These are phyloP conservation scores for Podaxis sp. DNA, from an alignment of 768 basidiomycete genomes.

Conservation along the genomic window DNA sequence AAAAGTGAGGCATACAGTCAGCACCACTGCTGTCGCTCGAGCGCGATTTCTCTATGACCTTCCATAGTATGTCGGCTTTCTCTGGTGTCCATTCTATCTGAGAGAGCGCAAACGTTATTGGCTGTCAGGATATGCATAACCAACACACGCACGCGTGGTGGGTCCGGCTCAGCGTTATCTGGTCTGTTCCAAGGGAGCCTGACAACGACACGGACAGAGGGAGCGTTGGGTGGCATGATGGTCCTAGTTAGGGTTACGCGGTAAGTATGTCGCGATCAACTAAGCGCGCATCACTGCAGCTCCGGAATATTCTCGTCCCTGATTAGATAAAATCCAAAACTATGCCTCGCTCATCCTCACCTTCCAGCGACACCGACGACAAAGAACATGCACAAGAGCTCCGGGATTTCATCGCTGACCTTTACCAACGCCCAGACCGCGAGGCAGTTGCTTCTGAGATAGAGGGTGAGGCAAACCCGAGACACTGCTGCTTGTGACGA, in stretches of 20 bases:
- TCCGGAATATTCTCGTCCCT: background rate
- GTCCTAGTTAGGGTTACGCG: constrained; percentile 3
- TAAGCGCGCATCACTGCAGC: background rate
- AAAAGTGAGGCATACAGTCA: constrained; percentile 60
- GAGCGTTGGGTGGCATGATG: constrained; percentile 13
- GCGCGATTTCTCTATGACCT: constrained; percentile 78
- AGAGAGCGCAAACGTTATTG: constrained; percentile 7
- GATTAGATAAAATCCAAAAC: constrained; percentile 20
- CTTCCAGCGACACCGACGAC: constrained; percentile 22
- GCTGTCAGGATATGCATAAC: background rate
- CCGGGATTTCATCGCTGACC: constrained; percentile 32
- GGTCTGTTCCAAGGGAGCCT: constrained; percentile 79
- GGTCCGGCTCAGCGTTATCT: constrained; percentile 64
- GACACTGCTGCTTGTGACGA: background rate
- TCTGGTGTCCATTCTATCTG: constrained; percentile 86
- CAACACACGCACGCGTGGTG: constrained; percentile 56
- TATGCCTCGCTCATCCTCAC: constrained; percentile 27
- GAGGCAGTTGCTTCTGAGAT: constrained; percentile 47
- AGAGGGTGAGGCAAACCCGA: constrained; percentile 33
- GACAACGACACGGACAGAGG: constrained; percentile 68
- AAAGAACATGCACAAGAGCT: constrained; percentile 30
- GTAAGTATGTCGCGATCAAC: background rate
- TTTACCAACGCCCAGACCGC: constrained; percentile 35
- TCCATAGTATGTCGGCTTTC: constrained; percentile 86
- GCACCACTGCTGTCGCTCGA: constrained; percentile 70